phyloP scores from a whole-genome alignment of 352 stramenopile genomes.

The Blastocystis sp. region DNA sequence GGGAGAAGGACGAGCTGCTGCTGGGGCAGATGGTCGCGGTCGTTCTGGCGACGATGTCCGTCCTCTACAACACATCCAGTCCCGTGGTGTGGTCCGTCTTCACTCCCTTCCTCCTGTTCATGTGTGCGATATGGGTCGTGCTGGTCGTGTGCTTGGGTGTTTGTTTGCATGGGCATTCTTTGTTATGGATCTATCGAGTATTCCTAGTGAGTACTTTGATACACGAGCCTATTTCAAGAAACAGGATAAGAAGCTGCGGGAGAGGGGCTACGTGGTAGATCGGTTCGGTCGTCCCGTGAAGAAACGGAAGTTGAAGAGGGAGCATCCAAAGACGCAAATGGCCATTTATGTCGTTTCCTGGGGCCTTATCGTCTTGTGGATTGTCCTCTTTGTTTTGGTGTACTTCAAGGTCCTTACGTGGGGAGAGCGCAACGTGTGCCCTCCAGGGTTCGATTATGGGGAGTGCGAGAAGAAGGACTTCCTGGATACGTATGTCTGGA shows the following conservation, averaged over 20 bases:
- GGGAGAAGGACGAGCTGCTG: not conserved
- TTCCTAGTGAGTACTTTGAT: constrained; percentile 61
- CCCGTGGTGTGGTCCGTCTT: constrained; percentile 57
- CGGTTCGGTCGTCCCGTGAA: constrained; percentile 18
- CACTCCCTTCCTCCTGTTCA: constrained; percentile 44
- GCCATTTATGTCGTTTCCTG: not conserved
- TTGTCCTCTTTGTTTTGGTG: constrained; percentile 29
- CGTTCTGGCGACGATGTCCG: not conserved
- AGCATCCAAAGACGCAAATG: not conserved
- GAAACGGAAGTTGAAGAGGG: constrained; percentile 38
- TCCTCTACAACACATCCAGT: constrained; percentile 34
- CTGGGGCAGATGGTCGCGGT: constrained; percentile 9
- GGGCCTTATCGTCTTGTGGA: constrained; percentile 1
- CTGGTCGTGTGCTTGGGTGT: not conserved
- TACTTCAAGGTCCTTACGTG: not conserved
- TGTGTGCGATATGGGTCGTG: not conserved
- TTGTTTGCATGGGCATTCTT: not conserved
- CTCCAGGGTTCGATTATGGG: not conserved
- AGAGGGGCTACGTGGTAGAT: constrained; percentile 39
- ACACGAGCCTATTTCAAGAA: constrained; percentile 22
- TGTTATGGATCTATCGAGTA: constrained; percentile 36
- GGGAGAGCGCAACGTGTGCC: not conserved
- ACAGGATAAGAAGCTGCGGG: not conserved
- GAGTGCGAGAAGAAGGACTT: constrained; percentile 60
- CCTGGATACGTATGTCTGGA: constrained; percentile 55